phyloP scores from a whole-genome alignment of 768 basidiomycete species.

The Heimioporus sp. region DNA sequence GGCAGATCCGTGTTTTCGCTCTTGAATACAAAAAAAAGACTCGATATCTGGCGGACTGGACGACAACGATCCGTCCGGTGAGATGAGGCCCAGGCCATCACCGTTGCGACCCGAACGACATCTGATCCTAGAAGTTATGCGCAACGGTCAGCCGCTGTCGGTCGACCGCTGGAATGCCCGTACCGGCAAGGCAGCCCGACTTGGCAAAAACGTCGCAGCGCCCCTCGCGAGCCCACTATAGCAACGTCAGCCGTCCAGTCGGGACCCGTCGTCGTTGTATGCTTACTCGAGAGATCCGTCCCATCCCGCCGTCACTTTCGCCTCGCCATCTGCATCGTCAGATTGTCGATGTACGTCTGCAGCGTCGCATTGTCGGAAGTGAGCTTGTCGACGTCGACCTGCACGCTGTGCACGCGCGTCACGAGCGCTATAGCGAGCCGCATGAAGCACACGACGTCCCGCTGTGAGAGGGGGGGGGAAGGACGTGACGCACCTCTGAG shows the following conservation, averaged over 20 bases:
- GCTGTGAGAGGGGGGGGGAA: no score
- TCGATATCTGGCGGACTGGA: no score
- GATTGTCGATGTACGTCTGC: slow-evolving; percentile 87
- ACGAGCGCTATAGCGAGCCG: slow-evolving; percentile 56
- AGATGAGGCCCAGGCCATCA: no score
- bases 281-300: neutral
- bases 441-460: neutral
- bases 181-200: neutral
- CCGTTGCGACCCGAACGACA: neutral
- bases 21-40: neutral
- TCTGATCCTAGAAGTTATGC: slow-evolving; percentile 3
- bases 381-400: slow-evolving; percentile 80
- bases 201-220: neutral
- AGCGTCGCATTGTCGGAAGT: slow-evolving; percentile 76
- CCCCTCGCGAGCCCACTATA: neutral
- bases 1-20: neutral
- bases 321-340: slow-evolving; percentile 85
- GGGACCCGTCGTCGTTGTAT: neutral
- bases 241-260: neutral
- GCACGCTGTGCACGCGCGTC: slow-evolving; percentile 62
- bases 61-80: no score
- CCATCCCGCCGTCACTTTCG: slow-evolving; percentile 46
- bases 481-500: slow-evolving; percentile 58
- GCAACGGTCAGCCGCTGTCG: slow-evolving; percentile 10
- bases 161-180: neutral